Conservation (phyloP, 2,329 filamentous ascomycete species). For the Diaporthe humulicola region DNA sequence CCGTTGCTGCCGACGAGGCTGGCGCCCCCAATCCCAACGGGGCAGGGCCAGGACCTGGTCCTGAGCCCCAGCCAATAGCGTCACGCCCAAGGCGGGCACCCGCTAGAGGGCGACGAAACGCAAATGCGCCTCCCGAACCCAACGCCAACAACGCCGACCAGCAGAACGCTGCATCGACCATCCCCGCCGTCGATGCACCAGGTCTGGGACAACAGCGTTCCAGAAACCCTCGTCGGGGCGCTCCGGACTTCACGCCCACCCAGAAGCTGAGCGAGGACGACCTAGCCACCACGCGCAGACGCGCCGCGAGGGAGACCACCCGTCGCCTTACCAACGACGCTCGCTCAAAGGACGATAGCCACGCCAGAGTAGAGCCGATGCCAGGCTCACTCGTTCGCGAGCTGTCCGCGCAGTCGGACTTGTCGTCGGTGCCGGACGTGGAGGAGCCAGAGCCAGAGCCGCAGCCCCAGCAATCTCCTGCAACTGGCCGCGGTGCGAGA, state of each 20-base stretch:
- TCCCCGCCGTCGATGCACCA: constrained; percentile 8
- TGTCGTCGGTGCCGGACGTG: constrained; percentile 41
- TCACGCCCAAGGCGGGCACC: constrained; percentile 37
- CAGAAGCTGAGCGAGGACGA: constrained; percentile 37
- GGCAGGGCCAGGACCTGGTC: constrained; percentile 29
- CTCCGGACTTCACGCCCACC: constrained; percentile 38
- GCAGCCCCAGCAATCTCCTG: neutral
- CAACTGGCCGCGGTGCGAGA: constrained; percentile 48
- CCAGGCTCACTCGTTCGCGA: constrained; percentile 5
- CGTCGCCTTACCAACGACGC: constrained; percentile 32
- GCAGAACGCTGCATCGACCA: constrained; percentile 28
- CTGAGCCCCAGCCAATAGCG: constrained; percentile 37
- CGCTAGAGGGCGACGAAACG: constrained; percentile 37
- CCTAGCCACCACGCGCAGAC: constrained; percentile 25
- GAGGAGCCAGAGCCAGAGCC: constrained; percentile 37
- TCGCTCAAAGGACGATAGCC: constrained; percentile 31
- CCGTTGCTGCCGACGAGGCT: constrained; percentile 14
- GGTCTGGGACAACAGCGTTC: constrained; percentile 23
- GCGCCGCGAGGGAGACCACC: constrained; percentile 32
- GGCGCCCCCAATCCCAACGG: constrained; percentile 5
- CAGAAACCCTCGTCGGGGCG: constrained; percentile 37
- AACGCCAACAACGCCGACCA: constrained; percentile 31
- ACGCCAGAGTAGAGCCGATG: constrained; percentile 28
- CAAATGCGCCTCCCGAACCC: constrained; percentile 32
- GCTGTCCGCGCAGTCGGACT: constrained; percentile 32